phyloP scores from a whole-genome alignment of 225 moss, liverwort and hornwort species.

The Pseudisothecium myosuroides region DNA sequence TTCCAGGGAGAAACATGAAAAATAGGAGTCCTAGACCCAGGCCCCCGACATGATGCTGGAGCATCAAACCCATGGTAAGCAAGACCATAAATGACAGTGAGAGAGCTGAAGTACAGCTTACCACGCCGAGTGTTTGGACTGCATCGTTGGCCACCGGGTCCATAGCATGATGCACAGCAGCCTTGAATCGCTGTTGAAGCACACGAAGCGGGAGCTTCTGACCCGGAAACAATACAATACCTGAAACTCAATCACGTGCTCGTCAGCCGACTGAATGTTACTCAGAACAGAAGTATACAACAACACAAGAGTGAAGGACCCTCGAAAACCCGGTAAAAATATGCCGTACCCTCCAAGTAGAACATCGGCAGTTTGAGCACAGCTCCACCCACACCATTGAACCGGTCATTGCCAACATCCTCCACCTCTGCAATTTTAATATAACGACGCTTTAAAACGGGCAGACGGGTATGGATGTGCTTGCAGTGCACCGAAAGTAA shows the following conservation, averaged over 20 bases:
- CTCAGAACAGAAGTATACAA: not conserved
- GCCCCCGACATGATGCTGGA: not conserved
- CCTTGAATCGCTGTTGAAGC: conserved; percentile 81
- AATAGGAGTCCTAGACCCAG: not conserved
- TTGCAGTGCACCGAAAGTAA: not conserved
- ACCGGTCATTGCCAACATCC: conserved; percentile 42
- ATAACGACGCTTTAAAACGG: not conserved
- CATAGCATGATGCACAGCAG: conserved; percentile 85
- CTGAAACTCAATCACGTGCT: conserved; percentile 19
- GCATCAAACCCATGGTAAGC: not conserved
- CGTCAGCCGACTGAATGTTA: not conserved
- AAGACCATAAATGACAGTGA: not conserved
- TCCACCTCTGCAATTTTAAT: conserved; percentile 67
- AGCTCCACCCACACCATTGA: conserved; percentile 62
- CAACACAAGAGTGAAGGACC: not conserved
- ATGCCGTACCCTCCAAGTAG: conserved; percentile 77
- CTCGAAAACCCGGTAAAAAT: not conserved
- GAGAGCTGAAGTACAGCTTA: not conserved
- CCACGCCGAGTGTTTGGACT: conserved; percentile 78
- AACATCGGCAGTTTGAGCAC: conserved; percentile 86
- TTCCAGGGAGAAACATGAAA: not conserved
- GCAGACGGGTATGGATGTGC: not conserved
- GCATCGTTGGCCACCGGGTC: conserved; percentile 57
- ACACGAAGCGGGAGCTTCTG: conserved; percentile 91
- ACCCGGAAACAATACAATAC: conserved; percentile 85